Evolutionary conservation across 2,329 filamentous ascomycete genomes (phyloP).

Genomic region (Ceratocystis harringtonii): DNA sequence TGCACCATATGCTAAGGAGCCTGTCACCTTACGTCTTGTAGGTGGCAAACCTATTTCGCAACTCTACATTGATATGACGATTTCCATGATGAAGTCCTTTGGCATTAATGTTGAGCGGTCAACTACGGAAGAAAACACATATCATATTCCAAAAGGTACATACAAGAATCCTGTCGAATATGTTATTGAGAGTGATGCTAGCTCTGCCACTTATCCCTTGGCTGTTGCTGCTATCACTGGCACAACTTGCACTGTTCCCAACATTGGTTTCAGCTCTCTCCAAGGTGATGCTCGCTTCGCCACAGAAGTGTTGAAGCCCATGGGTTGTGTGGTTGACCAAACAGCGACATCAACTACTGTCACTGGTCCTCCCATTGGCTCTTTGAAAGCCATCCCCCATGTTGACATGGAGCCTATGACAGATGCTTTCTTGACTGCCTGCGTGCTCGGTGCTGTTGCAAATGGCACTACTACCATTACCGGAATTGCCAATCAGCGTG

Average conservation of each 20-base stretch:
- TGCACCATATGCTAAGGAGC: slow-evolving; percentile 87
- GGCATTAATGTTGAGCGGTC: slow-evolving; percentile 69
- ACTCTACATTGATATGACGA: slow-evolving; percentile 96
- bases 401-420: slow-evolving; percentile 99
- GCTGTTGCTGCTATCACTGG: slow-evolving; percentile 91
- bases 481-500: slow-evolving; percentile 92
- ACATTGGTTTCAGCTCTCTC: slow-evolving; percentile 81
- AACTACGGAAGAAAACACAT: slow-evolving; percentile 68
- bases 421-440: slow-evolving; percentile 91
- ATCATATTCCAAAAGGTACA: slow-evolving; percentile 72
- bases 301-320: slow-evolving; percentile 72
- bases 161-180: slow-evolving; percentile 81
- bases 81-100: slow-evolving; percentile 91
- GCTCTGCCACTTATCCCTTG: slow-evolving; percentile 90
- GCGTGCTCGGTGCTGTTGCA: slow-evolving; percentile 80
- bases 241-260: slow-evolving; percentile 87
- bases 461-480: slow-evolving; percentile 71
- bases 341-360: slow-evolving; percentile 79
- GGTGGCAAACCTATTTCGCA: slow-evolving; percentile 98
- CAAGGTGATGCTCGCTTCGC: slow-evolving; percentile 94
- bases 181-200: slow-evolving; percentile 89
- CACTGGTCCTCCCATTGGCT: slow-evolving; percentile 64
- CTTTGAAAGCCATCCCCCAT: slow-evolving; percentile 58
- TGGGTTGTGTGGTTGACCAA: slow-evolving; percentile 87
- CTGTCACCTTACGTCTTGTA: slow-evolving; percentile 76